Conservation (phyloP, 495 filamentous ascomycete species). For the Penicillium steckii region DNA sequence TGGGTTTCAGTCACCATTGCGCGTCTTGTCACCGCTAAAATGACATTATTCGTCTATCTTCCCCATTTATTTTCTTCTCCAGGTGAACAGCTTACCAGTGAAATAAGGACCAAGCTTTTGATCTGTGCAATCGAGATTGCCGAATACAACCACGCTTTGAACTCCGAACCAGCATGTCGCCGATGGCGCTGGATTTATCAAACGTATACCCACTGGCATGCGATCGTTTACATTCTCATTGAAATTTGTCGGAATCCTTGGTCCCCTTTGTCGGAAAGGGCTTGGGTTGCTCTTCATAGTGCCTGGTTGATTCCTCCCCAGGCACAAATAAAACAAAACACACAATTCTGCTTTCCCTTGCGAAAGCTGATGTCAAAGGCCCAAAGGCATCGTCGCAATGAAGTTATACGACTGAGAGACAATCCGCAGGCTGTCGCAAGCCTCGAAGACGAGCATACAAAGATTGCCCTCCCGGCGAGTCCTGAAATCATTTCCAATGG, state of each 20-base stretch:
- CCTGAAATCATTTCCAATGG: conserved; percentile 25
- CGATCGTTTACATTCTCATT: conserved; percentile 53
- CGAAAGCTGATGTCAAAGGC: conserved; percentile 51
- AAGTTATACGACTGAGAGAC: conserved; percentile 34
- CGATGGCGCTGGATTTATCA: conserved; percentile 62
- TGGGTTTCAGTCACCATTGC: conserved; percentile 44
- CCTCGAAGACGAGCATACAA: conserved; percentile 33
- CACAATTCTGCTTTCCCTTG: conserved; percentile 54
- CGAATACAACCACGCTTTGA: conserved; percentile 53
- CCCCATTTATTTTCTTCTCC: conserved; percentile 41
- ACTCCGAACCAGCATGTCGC: conserved; percentile 42
- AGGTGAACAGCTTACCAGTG: conserved; percentile 31
- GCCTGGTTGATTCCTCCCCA: conserved; percentile 43
- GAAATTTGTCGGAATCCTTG: conserved; percentile 50
- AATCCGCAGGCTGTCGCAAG: conserved; percentile 25
- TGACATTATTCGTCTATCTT: conserved; percentile 45
- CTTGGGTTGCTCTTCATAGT: conserved; percentile 53
- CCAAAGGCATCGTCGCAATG: conserved; percentile 40
- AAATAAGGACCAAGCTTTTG: conserved; percentile 38
- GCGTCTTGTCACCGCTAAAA: conserved; percentile 40
- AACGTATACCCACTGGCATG: conserved; percentile 62
- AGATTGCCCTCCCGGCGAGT: conserved; percentile 30
- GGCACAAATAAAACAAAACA: conserved; percentile 34
- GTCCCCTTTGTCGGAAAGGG: conserved; percentile 50
- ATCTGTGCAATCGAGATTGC: conserved; percentile 51